phyloP scores from a whole-genome alignment of 2,329 filamentous ascomycete genomes.

The Tolypocladium amazonense region DNA sequence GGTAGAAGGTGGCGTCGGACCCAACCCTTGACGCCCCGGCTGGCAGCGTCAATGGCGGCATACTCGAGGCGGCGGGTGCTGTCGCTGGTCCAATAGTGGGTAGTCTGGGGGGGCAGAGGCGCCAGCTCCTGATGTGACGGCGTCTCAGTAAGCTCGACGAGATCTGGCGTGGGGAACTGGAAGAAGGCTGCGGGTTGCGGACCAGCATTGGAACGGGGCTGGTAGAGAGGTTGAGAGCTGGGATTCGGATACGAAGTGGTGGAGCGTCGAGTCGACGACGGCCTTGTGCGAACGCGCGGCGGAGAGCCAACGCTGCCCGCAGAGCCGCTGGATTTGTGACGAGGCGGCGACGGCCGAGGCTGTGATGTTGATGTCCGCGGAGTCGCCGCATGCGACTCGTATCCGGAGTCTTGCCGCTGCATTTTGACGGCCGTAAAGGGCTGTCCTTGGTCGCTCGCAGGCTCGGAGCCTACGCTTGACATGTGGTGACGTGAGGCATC shows the following conservation, averaged over 20 bases:
- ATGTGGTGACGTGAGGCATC: slow-evolving; percentile 4
- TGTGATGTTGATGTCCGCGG: slow-evolving; percentile 27
- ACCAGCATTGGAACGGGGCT: slow-evolving; percentile 21
- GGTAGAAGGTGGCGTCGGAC: slow-evolving; percentile 46
- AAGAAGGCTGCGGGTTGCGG: slow-evolving; percentile 30
- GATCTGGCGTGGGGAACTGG: slow-evolving; percentile 37
- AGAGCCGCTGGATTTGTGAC: slow-evolving; percentile 23
- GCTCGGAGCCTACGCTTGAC: slow-evolving; percentile 1
- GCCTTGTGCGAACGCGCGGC: slow-evolving; percentile 25
- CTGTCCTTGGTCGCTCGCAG: background rate
- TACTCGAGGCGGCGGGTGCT: slow-evolving; percentile 53
- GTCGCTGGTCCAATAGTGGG: slow-evolving; percentile 59
- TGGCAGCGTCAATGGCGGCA: slow-evolving; percentile 54
- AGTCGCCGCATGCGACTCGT: slow-evolving; percentile 36
- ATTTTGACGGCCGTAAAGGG: slow-evolving; percentile 28
- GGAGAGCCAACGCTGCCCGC: slow-evolving; percentile 11
- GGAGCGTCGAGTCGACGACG: slow-evolving; percentile 29
- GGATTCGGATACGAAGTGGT: slow-evolving; percentile 22
- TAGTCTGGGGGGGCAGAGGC: slow-evolving; percentile 41
- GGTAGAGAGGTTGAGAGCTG: slow-evolving; percentile 21
- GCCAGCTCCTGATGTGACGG: background rate
- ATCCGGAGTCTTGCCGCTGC: slow-evolving; percentile 48
- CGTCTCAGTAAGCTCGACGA: slow-evolving; percentile 15
- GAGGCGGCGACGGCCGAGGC: slow-evolving; percentile 15
- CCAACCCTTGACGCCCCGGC: slow-evolving; percentile 50